These are phyloP conservation scores for Fusarium tupiense DNA, from an alignment of 2,329 filamentous ascomycete genomes.

Conservation along the genomic window DNA sequence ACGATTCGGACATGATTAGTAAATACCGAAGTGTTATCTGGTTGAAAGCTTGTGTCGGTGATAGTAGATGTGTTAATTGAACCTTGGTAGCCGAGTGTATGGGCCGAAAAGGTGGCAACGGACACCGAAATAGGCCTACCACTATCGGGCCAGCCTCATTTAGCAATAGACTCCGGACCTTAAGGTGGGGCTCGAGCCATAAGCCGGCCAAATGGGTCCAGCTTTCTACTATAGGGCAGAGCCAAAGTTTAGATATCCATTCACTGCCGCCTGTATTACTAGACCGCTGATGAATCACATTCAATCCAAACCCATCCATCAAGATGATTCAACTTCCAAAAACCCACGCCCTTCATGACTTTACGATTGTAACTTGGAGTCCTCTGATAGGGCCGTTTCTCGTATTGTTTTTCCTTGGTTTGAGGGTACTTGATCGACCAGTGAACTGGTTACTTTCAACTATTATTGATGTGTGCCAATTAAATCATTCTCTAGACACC, in stretches of 20 bases:
- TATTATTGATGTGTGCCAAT: background rate
- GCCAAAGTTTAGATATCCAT: background rate
- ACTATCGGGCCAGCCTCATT: background rate
- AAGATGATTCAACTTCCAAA: background rate
- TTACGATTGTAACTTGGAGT: background rate
- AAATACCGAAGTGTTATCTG: too few relatives aligned
- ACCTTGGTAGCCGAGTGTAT: background rate
- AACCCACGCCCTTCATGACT: background rate
- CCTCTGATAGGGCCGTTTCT: background rate
- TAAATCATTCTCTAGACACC: background rate
- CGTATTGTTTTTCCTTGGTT: background rate
- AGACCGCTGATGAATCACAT: background rate
- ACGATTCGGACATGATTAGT: background rate
- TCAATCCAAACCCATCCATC: background rate
- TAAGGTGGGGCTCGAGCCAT: background rate
- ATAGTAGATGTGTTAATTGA: background rate
- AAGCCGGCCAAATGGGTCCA: background rate
- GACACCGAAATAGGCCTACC: background rate
- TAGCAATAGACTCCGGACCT: background rate
- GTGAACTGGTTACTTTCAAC: background rate
- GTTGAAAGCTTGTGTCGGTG: too few relatives aligned
- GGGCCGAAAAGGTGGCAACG: background rate
- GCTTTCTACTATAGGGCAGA: background rate
- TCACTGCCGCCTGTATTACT: background rate
- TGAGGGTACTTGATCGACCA: background rate